These are phyloP conservation scores for Cladosporium sp. DNA, from an alignment of 2,329 filamentous ascomycete species.

Conservation along the genomic window DNA sequence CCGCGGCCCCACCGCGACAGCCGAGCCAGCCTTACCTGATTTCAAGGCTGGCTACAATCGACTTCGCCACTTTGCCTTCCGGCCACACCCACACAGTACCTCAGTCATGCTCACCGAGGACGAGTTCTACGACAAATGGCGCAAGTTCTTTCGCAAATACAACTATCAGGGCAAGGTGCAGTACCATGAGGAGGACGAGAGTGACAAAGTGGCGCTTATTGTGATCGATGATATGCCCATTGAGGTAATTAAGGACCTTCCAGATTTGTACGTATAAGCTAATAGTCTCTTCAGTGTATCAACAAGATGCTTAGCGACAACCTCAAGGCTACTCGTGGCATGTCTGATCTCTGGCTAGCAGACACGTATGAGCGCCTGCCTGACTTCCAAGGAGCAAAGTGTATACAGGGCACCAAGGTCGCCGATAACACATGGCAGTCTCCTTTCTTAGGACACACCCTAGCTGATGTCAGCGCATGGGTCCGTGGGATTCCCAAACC, in stretches of 20 bases:
- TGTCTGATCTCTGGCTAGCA: slow-evolving; percentile 16
- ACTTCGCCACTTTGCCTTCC: neutral
- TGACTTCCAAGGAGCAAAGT: slow-evolving; percentile 15
- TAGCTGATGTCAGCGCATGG: slow-evolving; percentile 11
- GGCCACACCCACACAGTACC: slow-evolving; percentile 6
- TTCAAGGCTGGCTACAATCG: slow-evolving; percentile 5
- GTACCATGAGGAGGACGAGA: slow-evolving; percentile 10
- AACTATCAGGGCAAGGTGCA: slow-evolving; percentile 10
- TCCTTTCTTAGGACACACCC: slow-evolving; percentile 5
- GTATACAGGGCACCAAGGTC: slow-evolving; percentile 8
- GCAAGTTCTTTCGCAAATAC: slow-evolving; percentile 12
- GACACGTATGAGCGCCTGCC: slow-evolving; percentile 14
- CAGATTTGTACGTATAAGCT: slow-evolving; percentile 3
- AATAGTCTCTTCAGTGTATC: slow-evolving; percentile 8
- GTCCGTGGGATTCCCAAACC: slow-evolving; percentile 13
- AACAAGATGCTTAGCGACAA: slow-evolving; percentile 12
- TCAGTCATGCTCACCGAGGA: slow-evolving; percentile 16
- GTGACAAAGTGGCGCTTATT: slow-evolving; percentile 18
- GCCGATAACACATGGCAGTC: slow-evolving; percentile 12
- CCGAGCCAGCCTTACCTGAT: slow-evolving; percentile 3
- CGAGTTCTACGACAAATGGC: slow-evolving; percentile 13
- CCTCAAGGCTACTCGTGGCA: slow-evolving; percentile 13
- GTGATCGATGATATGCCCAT: slow-evolving; percentile 13
- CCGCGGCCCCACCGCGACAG: neutral
- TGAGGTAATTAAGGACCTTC: slow-evolving; percentile 5